A percentile compares a stretch with the other conserved stretches of the same genome.
Conservation (phyloP, 768 basidiomycete genomes). For the Clavulina sp. region DNA sequence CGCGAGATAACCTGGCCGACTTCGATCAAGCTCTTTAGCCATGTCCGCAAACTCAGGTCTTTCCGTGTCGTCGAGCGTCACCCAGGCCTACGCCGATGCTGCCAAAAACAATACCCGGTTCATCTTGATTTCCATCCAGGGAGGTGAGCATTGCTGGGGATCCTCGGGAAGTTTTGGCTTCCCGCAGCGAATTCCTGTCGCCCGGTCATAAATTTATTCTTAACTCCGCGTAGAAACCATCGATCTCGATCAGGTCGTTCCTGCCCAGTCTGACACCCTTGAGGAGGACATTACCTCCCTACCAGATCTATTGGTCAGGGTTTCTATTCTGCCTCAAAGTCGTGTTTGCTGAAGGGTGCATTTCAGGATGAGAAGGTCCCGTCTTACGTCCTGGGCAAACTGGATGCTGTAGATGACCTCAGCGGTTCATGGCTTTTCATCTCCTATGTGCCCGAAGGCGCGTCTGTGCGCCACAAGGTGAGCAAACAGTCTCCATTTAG, state of each 20-base stretch:
- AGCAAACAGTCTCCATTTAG: constrained; percentile 3
- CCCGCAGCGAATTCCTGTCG: constrained; percentile 29
- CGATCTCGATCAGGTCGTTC: no score
- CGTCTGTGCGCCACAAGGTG: constrained; percentile 71
- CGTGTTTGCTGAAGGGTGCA: background rate
- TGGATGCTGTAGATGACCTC: constrained; percentile 39
- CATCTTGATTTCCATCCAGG: constrained; percentile 55
- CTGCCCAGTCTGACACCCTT: constrained; percentile 30
- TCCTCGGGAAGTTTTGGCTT: background rate
- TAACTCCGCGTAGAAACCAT: no score
- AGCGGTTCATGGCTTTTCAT: constrained; percentile 40
- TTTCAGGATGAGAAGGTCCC: constrained; percentile 32
- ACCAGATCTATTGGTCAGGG: constrained; percentile 29
- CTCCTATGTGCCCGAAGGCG: constrained; percentile 67
- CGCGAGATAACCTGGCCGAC: no score
- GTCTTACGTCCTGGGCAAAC: constrained; percentile 56
- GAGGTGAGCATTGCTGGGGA: constrained; percentile 31
- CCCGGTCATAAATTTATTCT: constrained; percentile 42
- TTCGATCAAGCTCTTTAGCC: constrained; percentile 5
- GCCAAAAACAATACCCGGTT: constrained; percentile 33
- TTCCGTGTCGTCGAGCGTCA: constrained; percentile 38
- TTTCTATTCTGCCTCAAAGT: background rate
- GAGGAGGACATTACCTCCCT: constrained; percentile 43
- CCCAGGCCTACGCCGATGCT: constrained; percentile 31
- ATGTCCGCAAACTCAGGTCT: constrained; percentile 72